Percentiles rank a stretch among this genome's conserved stretches.
phyloP scores from a whole-genome alignment of 371 early-diverging fungal species.

The Mortierella sp. region DNA sequence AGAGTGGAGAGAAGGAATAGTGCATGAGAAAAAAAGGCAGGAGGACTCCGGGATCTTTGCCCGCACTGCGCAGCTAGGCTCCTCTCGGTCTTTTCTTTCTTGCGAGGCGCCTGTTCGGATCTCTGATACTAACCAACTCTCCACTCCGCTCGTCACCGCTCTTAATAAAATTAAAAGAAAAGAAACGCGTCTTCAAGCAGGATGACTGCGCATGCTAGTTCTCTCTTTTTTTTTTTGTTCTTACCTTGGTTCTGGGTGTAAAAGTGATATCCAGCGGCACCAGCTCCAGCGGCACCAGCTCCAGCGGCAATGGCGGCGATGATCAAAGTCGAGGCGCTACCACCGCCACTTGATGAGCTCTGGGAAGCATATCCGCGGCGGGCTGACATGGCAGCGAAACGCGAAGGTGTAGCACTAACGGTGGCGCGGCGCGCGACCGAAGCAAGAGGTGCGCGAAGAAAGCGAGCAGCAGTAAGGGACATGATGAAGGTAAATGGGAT shows the following conservation, averaged over 20 bases:
- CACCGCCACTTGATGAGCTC: conserved; percentile 4
- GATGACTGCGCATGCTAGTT: conserved; percentile 1
- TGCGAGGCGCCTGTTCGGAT: conserved; percentile 27
- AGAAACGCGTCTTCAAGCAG: background rate
- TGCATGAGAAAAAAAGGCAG: too few species aligned
- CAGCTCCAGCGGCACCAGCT: conserved; percentile 62
- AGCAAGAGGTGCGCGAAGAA: conserved; percentile 15
- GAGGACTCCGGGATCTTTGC: too few species aligned
- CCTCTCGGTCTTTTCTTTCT: too few species aligned
- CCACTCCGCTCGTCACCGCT: too few species aligned
- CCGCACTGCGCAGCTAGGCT: too few species aligned
- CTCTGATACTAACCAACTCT: background rate
- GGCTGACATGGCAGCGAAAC: conserved; percentile 2
- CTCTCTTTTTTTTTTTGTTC: conserved; percentile 3
- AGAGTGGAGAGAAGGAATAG: too few species aligned
- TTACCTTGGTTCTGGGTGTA: conserved; percentile 51
- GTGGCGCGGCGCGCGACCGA: conserved; percentile 26
- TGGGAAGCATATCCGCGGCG: background rate
- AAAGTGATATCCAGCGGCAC: conserved; percentile 56
- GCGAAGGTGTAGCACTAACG: conserved; percentile 3
- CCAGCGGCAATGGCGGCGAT: conserved; percentile 61
- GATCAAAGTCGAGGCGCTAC: conserved; percentile 33
- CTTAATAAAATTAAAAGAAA: background rate
- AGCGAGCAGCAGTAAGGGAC: background rate
- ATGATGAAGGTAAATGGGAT: background rate